Percentiles rank a stretch among this genome's conserved stretches.
Evolutionary conservation across 495 filamentous ascomycete genomes (phyloP).

Genomic region (Evernia prunastri): DNA sequence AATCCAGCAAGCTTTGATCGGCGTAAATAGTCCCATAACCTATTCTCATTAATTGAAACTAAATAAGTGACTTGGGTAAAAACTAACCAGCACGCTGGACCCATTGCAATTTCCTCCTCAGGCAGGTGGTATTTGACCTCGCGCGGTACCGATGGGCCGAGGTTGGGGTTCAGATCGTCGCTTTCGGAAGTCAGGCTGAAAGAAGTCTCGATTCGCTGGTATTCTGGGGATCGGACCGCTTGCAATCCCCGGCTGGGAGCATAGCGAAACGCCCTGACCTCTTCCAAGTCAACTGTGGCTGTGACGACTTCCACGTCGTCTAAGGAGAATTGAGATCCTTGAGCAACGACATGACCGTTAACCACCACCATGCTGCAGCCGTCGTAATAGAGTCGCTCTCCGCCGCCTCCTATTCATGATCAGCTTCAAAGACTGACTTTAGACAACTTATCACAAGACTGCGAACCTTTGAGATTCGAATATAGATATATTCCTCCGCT

Average conservation of each 20-base stretch:
- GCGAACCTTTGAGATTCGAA: constrained; percentile 65
- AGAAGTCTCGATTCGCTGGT: constrained; percentile 38
- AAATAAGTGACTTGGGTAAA: too few species aligned
- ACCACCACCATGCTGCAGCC: constrained; percentile 73
- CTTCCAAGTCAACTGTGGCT: constrained; percentile 75
- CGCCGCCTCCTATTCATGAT: too few species aligned
- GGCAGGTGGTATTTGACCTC: constrained; percentile 51
- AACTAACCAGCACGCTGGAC: constrained; percentile 65
- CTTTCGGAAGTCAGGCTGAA: constrained; percentile 34
- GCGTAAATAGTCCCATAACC: constrained; percentile 8
- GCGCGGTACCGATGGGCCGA: constrained; percentile 39
- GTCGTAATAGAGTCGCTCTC: constrained; percentile 57
- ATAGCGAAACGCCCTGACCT: constrained; percentile 54
- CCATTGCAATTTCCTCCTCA: constrained; percentile 71
- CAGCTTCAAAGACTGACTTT: too few species aligned
- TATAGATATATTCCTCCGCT: constrained; percentile 74
- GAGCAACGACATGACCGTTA: constrained; percentile 70
- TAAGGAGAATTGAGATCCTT: constrained; percentile 68
- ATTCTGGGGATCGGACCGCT: constrained; percentile 38
- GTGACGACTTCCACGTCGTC: constrained; percentile 80
- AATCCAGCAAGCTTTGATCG: constrained; percentile 13
- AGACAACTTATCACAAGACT: too few species aligned
- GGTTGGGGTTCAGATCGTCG: constrained; percentile 33
- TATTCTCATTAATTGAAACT: too few species aligned
- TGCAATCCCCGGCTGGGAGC: constrained; percentile 52